Conservation (phyloP, 1,284 basidiomycete species). For the Pholiota adiposa region DNA sequence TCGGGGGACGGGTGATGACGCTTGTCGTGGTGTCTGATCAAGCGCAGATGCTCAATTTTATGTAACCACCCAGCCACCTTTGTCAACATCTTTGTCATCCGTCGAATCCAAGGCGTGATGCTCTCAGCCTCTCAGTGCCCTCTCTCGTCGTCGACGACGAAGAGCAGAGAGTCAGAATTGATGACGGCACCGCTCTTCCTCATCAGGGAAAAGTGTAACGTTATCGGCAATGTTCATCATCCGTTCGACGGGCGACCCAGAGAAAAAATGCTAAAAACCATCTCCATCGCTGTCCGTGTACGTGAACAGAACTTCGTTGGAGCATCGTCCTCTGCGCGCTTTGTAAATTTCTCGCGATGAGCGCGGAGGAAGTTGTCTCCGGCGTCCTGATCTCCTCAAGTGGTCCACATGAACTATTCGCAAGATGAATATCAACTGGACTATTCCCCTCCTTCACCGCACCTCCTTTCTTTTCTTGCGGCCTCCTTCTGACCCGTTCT, state of each 20-base stretch:
- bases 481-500: slow-evolving; percentile 5
- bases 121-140: background rate
- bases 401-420: background rate
- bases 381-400: background rate
- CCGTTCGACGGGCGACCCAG: background rate
- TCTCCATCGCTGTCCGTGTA: background rate
- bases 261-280: background rate
- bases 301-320: background rate
- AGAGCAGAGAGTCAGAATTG: background rate
- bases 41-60: slow-evolving; percentile 22
- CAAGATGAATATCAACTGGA: background rate
- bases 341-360: slow-evolving; percentile 10
- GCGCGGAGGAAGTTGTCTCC: background rate
- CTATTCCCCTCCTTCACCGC: no score
- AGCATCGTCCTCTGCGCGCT: no score
- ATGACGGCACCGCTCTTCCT: slow-evolving; percentile 1
- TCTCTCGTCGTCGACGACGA: background rate
- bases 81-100: slow-evolving; percentile 32
- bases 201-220: background rate
- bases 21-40: slow-evolving; percentile 27
- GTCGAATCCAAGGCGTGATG: background rate
- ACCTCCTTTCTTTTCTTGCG: slow-evolving; percentile 7
- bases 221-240: background rate
- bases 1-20: background rate
- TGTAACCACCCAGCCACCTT: slow-evolving; percentile 27